These are phyloP conservation scores for Nyssa sinensis DNA, from an alignment of 148 eudicot genomes.

Conservation along the genomic window DNA sequence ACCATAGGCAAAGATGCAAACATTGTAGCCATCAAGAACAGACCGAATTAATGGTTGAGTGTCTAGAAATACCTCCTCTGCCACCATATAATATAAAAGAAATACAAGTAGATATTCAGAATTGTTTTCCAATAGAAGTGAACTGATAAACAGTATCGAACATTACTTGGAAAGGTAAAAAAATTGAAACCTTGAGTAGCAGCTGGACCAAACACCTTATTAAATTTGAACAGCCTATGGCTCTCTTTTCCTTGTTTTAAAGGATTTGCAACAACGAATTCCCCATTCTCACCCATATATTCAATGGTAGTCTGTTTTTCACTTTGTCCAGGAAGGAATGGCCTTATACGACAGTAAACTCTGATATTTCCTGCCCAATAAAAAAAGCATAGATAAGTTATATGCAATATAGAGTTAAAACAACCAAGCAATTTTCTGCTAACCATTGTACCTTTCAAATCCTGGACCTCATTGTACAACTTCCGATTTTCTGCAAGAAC, in stretches of 20 bases:
- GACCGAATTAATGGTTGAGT: slow-evolving; percentile 85
- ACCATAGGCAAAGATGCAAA: slow-evolving; percentile 92
- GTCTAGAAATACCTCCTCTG: slow-evolving; percentile 88
- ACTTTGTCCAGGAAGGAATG: slow-evolving; percentile 82
- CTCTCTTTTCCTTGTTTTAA: slow-evolving; percentile 75
- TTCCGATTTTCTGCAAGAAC: slow-evolving; percentile 84
- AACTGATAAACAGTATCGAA: background rate
- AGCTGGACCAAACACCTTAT: slow-evolving; percentile 79
- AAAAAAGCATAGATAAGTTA: slow-evolving; percentile 3
- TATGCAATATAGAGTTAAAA: background rate
- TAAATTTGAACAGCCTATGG: slow-evolving; percentile 74
- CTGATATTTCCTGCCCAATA: slow-evolving; percentile 73
- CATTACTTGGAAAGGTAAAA: background rate
- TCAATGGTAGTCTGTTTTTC: slow-evolving; percentile 71
- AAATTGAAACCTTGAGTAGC: slow-evolving; percentile 69
- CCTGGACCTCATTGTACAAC: slow-evolving; percentile 93
- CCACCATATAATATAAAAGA: slow-evolving; percentile 1
- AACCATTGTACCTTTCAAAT: slow-evolving; percentile 72
- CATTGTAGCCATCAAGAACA: slow-evolving; percentile 88
- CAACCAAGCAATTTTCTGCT: slow-evolving; percentile 6
- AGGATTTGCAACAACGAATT: slow-evolving; percentile 71
- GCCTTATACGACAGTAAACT: slow-evolving; percentile 89
- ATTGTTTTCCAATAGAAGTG: background rate
- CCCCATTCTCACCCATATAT: slow-evolving; percentile 88
- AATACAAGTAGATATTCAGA: slow-evolving; percentile 8